These are phyloP conservation scores for Triticum dicoccoides DNA, from an alignment of 176 grass and related monocot genomes.

Conservation along the genomic window DNA sequence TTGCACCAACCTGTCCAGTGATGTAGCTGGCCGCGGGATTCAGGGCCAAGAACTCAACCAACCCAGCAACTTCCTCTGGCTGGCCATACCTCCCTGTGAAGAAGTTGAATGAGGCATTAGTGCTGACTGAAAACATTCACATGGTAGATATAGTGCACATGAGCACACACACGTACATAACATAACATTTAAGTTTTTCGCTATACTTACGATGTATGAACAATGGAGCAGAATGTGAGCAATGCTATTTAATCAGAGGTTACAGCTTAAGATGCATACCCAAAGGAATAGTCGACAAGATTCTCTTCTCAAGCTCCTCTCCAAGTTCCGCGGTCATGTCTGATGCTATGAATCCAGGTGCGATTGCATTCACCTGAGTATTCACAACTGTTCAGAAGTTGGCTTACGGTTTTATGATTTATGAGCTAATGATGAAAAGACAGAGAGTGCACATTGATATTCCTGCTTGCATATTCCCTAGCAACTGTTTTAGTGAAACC, in stretches of 20 bases:
- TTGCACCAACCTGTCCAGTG: conserved; percentile 47
- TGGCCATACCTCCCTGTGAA: conserved; percentile 77
- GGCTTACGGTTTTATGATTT: neutral
- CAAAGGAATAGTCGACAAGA: conserved; percentile 75
- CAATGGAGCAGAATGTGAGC: neutral
- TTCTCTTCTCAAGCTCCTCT: conserved; percentile 89
- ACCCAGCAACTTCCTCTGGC: conserved; percentile 62
- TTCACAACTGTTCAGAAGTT: conserved; percentile 31
- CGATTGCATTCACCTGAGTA: conserved; percentile 89
- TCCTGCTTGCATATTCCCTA: conserved; percentile 97
- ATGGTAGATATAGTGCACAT: neutral
- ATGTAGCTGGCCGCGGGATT: conserved; percentile 47
- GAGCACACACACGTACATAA: neutral
- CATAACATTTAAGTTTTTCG: neutral
- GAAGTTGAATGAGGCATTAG: conserved; percentile 17
- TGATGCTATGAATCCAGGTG: conserved; percentile 92
- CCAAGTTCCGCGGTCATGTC: conserved; percentile 93
- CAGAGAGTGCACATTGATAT: conserved; percentile 62
- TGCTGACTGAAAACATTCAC: neutral
- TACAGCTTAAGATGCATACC: conserved; percentile 41
- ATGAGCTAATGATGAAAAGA: conserved; percentile 11
- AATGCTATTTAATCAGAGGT: neutral
- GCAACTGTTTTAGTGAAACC: conserved; percentile 96
- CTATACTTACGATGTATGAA: neutral
- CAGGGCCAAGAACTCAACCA: conserved; percentile 50